Base-by-base conservation (phyloP, 495 filamentous ascomycete genomes). In the Endocarpon pusillum region DNA sequence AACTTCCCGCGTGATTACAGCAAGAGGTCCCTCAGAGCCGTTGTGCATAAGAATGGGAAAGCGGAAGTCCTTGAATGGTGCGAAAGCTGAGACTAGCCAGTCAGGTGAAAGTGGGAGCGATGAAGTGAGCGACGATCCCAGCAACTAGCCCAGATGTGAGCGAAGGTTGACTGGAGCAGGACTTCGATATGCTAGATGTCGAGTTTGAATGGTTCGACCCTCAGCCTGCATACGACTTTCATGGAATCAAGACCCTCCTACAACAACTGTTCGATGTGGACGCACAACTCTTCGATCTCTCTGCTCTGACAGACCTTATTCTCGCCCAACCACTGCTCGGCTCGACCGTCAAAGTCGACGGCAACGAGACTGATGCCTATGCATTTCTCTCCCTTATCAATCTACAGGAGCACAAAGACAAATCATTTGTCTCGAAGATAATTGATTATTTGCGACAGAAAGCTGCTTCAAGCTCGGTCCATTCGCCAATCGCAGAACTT, bases 151-250 rank as follows among this genome's bases (percentile, higher is more conserved):
- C n/a, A n/a, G n/a, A n/a, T n/a, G n/a, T n/a, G 23, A 8, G 23
- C 23, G 23, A 12, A 25, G 23, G 12, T 25, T 25, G 23, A 25
- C 23, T 8, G 23, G 21, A 33, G 8, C 32, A 91, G 82, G 81
- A 92, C 32, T 72, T 78, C 43, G 76, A 91, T 54, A 79, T 89
- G 53, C 71, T 99, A 39, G 80, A 94, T 53, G 84, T 94, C 17
- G 87, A 94, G 31, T 99, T 99, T 54, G 91, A 96, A 58, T 93
- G 80, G 73, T 96, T 96, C 61, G 89, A 94, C 61, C 87, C 86
- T 39, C 78, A 93, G 45, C 64, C 81, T 3, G 67, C 77, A 12
- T 67, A 87, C 45, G 91, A 99, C 50, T 96, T 96, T 55, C 85
- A 96, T 55, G 91, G 91, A 21, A 62, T 93, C 42, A 94, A 93